These are phyloP conservation scores for Cutaneotrichosporon arboriforme DNA, from an alignment of 1,284 basidiomycete species.

Conservation along the genomic window DNA sequence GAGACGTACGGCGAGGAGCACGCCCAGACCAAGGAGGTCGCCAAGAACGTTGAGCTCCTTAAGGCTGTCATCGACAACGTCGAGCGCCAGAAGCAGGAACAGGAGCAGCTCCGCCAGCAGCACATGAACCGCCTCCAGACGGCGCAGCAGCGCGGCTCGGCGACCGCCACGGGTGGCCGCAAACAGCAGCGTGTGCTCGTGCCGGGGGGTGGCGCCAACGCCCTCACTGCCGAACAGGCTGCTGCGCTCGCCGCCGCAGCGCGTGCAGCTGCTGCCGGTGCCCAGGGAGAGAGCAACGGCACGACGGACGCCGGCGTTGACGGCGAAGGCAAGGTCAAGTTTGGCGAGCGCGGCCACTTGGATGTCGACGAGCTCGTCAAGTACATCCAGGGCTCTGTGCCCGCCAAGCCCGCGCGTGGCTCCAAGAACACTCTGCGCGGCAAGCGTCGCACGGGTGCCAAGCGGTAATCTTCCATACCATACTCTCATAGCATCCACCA, in stretches of 20 bases:
- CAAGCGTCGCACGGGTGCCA: constrained; percentile 47
- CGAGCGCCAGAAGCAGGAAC: constrained; percentile 41
- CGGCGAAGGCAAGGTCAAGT: constrained; percentile 8
- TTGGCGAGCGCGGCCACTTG: constrained; percentile 41
- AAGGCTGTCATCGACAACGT: constrained; percentile 43
- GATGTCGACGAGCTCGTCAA: constrained; percentile 50
- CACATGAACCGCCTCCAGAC: constrained; percentile 34
- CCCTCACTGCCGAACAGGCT: constrained; percentile 11
- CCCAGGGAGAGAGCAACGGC: constrained; percentile 7
- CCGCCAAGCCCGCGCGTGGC: constrained; percentile 20
- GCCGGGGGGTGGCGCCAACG: constrained; percentile 7
- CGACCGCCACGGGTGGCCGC: constrained; percentile 5
- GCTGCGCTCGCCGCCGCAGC: constrained; percentile 8
- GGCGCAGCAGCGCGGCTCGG: constrained; percentile 20
- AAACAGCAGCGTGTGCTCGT: constrained; percentile 7
- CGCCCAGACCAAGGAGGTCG: constrained; percentile 48
- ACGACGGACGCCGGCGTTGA: constrained; percentile 5
- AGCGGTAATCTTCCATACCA: constrained; percentile 16
- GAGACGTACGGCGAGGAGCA: constrained; percentile 45
- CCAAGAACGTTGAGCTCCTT: constrained; percentile 48
- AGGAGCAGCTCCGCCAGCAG: constrained; percentile 38
- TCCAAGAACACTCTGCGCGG: constrained; percentile 46
- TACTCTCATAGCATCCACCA: constrained; percentile 16
- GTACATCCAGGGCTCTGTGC: constrained; percentile 46
- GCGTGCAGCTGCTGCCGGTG: constrained; percentile 12